Conservation (phyloP, 1,284 basidiomycete species). For the Ceratobasidium sp. region DNA sequence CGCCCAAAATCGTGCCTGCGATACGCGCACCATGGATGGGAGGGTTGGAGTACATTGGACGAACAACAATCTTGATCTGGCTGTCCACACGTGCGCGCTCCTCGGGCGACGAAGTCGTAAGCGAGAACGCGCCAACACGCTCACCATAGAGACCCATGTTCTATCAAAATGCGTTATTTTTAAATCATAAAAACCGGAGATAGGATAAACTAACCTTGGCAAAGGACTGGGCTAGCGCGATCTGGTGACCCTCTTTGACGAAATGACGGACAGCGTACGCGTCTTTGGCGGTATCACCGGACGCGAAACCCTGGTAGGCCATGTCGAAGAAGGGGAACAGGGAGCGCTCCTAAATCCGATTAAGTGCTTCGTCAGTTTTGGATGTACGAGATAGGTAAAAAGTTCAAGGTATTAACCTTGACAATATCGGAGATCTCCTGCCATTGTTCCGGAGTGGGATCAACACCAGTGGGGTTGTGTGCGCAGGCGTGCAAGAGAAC, state of each 20-base stretch:
- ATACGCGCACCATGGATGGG: constrained; percentile 95
- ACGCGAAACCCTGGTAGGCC: constrained; percentile 98
- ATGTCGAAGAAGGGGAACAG: constrained; percentile 96
- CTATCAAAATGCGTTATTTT: constrained; percentile 50
- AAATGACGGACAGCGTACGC: constrained; percentile 97
- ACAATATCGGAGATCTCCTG: constrained; percentile 88
- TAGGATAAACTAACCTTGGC: constrained; percentile 71
- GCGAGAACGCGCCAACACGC: constrained; percentile 94
- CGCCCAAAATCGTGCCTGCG: constrained; percentile 83
- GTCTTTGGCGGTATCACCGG: constrained; percentile 87
- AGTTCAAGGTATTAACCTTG: constrained; percentile 56
- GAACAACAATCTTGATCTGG: constrained; percentile 95
- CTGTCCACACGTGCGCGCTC: constrained; percentile 91
- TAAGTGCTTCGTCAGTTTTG: not conserved
- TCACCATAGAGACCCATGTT: constrained; percentile 99
- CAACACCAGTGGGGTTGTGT: constrained; percentile 92
- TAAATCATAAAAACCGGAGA: not conserved
- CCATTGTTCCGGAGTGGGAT: constrained; percentile 96
- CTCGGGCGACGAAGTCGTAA: constrained; percentile 76
- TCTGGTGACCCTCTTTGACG: constrained; percentile 86
- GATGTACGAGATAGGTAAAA: not conserved
- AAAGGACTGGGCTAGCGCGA: constrained; percentile 92
- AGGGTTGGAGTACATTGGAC: constrained; percentile 99
- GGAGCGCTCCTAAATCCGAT: constrained; percentile 67
- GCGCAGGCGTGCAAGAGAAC: constrained; percentile 93